These are phyloP conservation scores for Ogataea nitratoaversa DNA, from an alignment of 805 yeast genomes.

Conservation along the genomic window DNA sequence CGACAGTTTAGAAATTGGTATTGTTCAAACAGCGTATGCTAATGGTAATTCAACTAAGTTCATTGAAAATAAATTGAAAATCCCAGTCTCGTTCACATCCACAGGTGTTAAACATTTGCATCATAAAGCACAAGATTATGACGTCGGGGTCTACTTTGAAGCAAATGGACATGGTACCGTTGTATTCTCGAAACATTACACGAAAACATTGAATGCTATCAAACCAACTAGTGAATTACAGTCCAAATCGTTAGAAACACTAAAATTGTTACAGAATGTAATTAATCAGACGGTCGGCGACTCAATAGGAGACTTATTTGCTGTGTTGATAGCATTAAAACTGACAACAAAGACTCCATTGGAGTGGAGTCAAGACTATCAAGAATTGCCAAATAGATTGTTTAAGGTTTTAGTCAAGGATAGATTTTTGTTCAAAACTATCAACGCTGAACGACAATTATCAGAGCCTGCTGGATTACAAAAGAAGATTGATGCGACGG, in stretches of 20 bases:
- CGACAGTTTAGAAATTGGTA: constrained; percentile 50
- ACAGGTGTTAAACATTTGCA: constrained; percentile 97
- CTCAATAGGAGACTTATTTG: constrained; percentile 86
- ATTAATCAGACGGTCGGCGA: constrained; percentile 99
- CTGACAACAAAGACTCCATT: constrained; percentile 44
- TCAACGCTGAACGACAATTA: constrained; percentile 84
- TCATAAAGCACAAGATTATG: constrained; percentile 82
- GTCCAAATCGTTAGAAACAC: constrained; percentile 44
- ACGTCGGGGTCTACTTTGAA: constrained; percentile 92
- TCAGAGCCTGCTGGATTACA: constrained; percentile 79
- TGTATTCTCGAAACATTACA: constrained; percentile 57
- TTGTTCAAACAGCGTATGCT: constrained; percentile 97
- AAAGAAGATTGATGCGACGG: constrained; percentile 59
- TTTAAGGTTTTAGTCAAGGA: constrained; percentile 81
- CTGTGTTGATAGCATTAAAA: constrained; percentile 63
- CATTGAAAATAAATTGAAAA: constrained; percentile 51
- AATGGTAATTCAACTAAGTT: constrained; percentile 86
- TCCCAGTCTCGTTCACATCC: constrained; percentile 85
- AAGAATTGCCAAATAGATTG: constrained; percentile 82
- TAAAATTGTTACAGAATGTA: constrained; percentile 59
- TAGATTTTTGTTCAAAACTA: constrained; percentile 72
- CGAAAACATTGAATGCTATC: constrained; percentile 37
- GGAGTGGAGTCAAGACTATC: constrained; percentile 73
- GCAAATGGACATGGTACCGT: constrained; percentile 99
- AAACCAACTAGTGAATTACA: constrained; percentile 41